A percentile compares a stretch with the other conserved stretches of the same genome.
Evolutionary conservation across 331 rosid species (phyloP).

Genomic region (Malus hybrid): DNA sequence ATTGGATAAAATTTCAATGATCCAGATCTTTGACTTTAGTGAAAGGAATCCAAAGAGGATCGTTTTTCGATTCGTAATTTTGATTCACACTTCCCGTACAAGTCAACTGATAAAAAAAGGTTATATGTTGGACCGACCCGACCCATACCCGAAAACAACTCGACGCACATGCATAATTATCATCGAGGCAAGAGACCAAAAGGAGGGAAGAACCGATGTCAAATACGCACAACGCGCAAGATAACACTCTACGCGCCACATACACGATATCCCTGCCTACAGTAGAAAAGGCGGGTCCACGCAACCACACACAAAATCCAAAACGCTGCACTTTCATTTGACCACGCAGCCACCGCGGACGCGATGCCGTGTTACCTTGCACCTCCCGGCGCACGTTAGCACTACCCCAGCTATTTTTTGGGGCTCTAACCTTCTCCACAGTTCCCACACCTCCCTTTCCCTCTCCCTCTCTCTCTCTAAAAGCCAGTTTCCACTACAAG

Average conservation of each 20-base stretch:
- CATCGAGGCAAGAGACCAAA: background rate
- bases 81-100: background rate
- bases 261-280: background rate
- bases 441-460: background rate
- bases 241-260: constrained; percentile 8
- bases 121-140: background rate
- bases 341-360: constrained; percentile 2
- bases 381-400: constrained; percentile 16
- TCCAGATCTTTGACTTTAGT: no score
- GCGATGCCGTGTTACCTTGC: background rate
- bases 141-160: background rate
- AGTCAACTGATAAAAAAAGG: background rate
- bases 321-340: constrained; percentile 17
- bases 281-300: background rate
- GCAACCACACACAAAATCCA: background rate
- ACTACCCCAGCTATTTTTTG: background rate
- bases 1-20: no score
- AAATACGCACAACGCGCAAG: background rate
- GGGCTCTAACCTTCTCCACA: background rate
- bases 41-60: no score
- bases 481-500: background rate
- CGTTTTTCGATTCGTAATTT: no score
- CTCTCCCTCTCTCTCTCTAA: background rate
- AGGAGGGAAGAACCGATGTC: background rate
- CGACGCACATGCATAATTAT: background rate